Evolutionary conservation across 768 basidiomycete genomes (phyloP).

Genomic region (Lactifluus volemus): DNA sequence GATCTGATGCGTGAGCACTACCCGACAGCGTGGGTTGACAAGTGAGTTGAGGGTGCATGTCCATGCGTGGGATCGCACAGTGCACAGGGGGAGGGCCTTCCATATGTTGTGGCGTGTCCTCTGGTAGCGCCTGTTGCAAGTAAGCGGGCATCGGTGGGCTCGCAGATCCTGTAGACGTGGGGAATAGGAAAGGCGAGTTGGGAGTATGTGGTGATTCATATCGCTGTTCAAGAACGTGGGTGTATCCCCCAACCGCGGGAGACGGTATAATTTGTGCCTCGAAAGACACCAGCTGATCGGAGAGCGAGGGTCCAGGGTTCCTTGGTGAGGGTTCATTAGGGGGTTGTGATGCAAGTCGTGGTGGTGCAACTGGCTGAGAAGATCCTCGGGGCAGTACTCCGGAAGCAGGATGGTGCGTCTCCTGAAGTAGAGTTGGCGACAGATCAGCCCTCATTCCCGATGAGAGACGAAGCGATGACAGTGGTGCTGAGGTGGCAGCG

Average conservation of each 20-base stretch:
- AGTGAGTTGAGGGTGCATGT: not conserved
- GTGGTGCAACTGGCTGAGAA: not conserved
- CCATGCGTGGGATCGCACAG: constrained; percentile 4
- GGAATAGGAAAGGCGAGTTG: not conserved
- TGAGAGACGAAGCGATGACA: constrained; percentile 18
- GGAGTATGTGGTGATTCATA: not conserved
- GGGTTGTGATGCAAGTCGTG: not conserved
- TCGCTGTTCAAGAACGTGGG: not conserved
- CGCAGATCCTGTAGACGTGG: not conserved
- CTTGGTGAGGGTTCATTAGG: not conserved
- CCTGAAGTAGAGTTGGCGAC: constrained; percentile 1
- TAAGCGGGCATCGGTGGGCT: not conserved
- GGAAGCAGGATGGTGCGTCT: not conserved
- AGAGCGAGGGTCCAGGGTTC: constrained; percentile 24
- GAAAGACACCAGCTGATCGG: constrained; percentile 27
- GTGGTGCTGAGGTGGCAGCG: constrained; percentile 30
- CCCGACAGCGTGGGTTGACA: not conserved
- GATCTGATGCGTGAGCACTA: not conserved
- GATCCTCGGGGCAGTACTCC: not conserved
- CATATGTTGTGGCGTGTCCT: not conserved
- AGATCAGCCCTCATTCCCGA: constrained; percentile 7
- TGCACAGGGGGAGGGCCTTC: not conserved
- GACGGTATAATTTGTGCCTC: constrained; percentile 23
- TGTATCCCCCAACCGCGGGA: constrained; percentile 17
- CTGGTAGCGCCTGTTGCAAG: not conserved